Evolutionary conservation across 179 eudicot species (phyloP).

Genomic region (Vitellaria paradoxa): DNA sequence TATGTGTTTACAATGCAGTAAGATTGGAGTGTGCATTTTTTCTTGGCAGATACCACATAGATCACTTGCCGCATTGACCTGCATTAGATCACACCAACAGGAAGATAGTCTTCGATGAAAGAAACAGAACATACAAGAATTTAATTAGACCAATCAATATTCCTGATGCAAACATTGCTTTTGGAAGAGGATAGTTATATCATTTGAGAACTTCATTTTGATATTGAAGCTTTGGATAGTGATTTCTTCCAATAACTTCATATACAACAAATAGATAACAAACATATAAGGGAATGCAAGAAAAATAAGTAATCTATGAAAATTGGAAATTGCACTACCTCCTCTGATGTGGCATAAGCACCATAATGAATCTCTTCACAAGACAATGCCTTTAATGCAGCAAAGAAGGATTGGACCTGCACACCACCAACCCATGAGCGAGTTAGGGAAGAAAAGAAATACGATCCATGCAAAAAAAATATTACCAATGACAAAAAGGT

Average conservation of each 20-base stretch:
- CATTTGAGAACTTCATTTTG: slow-evolving; percentile 24
- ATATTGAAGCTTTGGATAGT: background rate
- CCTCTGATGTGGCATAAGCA: slow-evolving; percentile 84
- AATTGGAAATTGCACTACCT: slow-evolving; percentile 40
- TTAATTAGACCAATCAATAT: background rate
- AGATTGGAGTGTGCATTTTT: slow-evolving; percentile 83
- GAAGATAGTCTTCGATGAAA: background rate
- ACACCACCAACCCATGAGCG: slow-evolving; percentile 4
- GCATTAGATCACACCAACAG: slow-evolving; percentile 18
- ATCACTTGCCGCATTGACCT: slow-evolving; percentile 83
- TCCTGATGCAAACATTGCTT: background rate
- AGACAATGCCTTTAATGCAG: slow-evolving; percentile 79
- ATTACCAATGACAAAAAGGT: background rate
- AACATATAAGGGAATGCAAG: background rate
- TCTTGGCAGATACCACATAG: slow-evolving; percentile 93
- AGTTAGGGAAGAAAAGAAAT: background rate
- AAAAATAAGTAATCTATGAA: slow-evolving; percentile 6
- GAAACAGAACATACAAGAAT: background rate
- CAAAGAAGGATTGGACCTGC: slow-evolving; percentile 84
- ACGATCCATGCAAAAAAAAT: background rate
- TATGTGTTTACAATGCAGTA: slow-evolving; percentile 81
- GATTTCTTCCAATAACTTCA: background rate
- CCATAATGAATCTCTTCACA: slow-evolving; percentile 89
- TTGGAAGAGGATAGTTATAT: background rate
- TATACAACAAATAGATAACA: background rate